A percentile compares a stretch with the other conserved stretches of the same genome.
Evolutionary conservation across 805 yeast species (phyloP).

Genomic region (Huiozyma naganishii): DNA sequence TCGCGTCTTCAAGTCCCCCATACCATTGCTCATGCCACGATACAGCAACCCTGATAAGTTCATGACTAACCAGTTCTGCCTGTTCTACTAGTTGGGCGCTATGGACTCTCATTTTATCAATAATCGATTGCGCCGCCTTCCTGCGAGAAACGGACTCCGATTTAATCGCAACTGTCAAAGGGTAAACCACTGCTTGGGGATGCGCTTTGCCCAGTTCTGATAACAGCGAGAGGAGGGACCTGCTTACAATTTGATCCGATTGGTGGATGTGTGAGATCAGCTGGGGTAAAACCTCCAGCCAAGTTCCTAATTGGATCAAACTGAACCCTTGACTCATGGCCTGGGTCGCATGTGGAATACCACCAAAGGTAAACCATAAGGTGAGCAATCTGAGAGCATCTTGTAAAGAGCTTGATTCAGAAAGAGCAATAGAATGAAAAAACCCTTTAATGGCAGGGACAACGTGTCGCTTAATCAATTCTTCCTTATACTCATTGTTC

Average conservation of each 20-base stretch:
- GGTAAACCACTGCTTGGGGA: slow-evolving; percentile 94
- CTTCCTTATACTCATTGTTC: slow-evolving; percentile 31
- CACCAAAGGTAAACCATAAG: slow-evolving; percentile 94
- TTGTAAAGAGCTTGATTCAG: slow-evolving; percentile 79
- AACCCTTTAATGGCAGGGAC: slow-evolving; percentile 94
- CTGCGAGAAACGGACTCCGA: slow-evolving; percentile 85
- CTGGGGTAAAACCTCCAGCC: slow-evolving; percentile 95
- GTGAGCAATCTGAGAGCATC: slow-evolving; percentile 86
- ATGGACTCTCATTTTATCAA: slow-evolving; percentile 86
- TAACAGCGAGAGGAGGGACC: slow-evolving; percentile 65
- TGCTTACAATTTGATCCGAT: slow-evolving; percentile 75
- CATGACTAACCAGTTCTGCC: slow-evolving; percentile 88
- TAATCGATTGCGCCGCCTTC: slow-evolving; percentile 81
- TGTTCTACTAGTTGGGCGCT: slow-evolving; percentile 79
- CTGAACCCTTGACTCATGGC: slow-evolving; percentile 87
- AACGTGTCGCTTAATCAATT: slow-evolving; percentile 73
- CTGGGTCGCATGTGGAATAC: slow-evolving; percentile 78
- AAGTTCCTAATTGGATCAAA: slow-evolving; percentile 80
- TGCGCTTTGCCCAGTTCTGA: slow-evolving; percentile 89
- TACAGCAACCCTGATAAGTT: slow-evolving; percentile 87
- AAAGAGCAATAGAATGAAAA: slow-evolving; percentile 85
- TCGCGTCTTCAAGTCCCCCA: slow-evolving; percentile 94
- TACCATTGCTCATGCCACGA: slow-evolving; percentile 98
- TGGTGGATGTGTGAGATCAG: slow-evolving; percentile 93
- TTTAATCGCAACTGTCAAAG: slow-evolving; percentile 89